phyloP scores from a whole-genome alignment of 2,329 filamentous ascomycete species.

The Fusarium transvaalense region DNA sequence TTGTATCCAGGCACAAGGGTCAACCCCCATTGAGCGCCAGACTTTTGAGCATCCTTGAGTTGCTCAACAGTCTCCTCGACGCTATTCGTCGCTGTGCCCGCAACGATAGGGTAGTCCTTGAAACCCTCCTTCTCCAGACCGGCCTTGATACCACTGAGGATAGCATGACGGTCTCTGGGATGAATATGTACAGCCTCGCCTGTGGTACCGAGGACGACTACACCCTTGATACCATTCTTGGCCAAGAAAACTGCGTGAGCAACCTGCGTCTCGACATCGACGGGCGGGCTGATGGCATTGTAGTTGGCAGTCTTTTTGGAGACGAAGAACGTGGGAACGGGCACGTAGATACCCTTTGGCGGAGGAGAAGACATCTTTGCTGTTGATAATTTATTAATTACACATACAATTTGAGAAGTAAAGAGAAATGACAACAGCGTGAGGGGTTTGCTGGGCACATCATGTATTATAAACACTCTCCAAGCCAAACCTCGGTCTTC shows the following conservation, averaged over 20 bases:
- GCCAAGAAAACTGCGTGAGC: conserved; percentile 71
- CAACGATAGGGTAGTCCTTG: conserved; percentile 70
- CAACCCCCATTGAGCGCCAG: conserved; percentile 71
- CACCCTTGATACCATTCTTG: conserved; percentile 68
- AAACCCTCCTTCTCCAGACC: conserved; percentile 68
- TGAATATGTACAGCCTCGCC: conserved; percentile 74
- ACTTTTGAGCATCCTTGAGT: conserved; percentile 66
- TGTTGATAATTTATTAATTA: background rate
- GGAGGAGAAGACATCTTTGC: conserved; percentile 53
- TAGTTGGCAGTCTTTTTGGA: conserved; percentile 57
- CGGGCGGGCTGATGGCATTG: conserved; percentile 60
- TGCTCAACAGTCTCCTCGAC: conserved; percentile 71
- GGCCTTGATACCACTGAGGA: conserved; percentile 67
- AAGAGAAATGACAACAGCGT: background rate
- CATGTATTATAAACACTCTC: conserved; percentile 39
- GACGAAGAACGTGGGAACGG: conserved; percentile 74
- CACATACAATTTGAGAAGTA: background rate
- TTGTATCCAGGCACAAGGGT: conserved; percentile 72
- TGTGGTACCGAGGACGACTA: conserved; percentile 73
- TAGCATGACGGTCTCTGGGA: conserved; percentile 65
- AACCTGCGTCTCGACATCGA: conserved; percentile 70
- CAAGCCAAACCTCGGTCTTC: conserved; percentile 40
- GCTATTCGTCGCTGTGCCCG: conserved; percentile 71
- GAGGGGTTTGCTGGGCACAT: conserved; percentile 33
- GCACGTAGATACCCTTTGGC: conserved; percentile 69